phyloP scores from a whole-genome alignment of 108 stramenopile species.

The Cyclostephanos tholiformis region DNA sequence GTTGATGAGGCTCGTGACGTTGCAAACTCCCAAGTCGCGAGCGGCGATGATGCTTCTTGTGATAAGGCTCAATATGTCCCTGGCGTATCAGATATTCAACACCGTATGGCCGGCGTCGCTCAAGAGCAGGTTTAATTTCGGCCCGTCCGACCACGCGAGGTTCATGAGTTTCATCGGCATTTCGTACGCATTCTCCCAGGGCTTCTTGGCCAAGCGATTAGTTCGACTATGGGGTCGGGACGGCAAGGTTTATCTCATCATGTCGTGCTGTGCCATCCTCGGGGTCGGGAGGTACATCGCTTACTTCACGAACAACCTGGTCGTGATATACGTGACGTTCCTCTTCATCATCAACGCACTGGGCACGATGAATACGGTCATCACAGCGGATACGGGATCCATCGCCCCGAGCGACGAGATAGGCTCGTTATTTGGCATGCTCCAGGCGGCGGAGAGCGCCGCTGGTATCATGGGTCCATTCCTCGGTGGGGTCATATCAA shows the following conservation, averaged over 20 bases:
- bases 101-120: constrained; percentile 82
- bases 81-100: constrained; percentile 85
- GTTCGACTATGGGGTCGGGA: constrained; percentile 48
- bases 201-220: constrained; percentile 70
- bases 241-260: constrained; percentile 57
- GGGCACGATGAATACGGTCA: constrained; percentile 78
- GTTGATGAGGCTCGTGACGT: constrained; percentile 22
- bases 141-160: constrained; percentile 71
- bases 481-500: constrained; percentile 61
- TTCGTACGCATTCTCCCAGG: constrained; percentile 81
- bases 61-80: constrained; percentile 65
- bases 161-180: constrained; percentile 87
- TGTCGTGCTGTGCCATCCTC: constrained; percentile 55
- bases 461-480: constrained; percentile 80
- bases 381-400: constrained; percentile 72
- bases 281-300: constrained; percentile 70
- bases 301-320: constrained; percentile 54
- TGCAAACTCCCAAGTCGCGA: constrained; percentile 55
- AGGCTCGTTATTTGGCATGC: constrained; percentile 76
- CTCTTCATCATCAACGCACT: constrained; percentile 71
- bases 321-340: constrained; percentile 61
- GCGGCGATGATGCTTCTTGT: constrained; percentile 67
- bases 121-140: constrained; percentile 75
- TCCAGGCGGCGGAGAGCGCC: constrained; percentile 72
- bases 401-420: constrained; percentile 71